A percentile compares a stretch with the other conserved stretches of the same genome.
Evolutionary conservation across 2,329 filamentous ascomycete species (phyloP).

Genomic region (Xylaria sp.): DNA sequence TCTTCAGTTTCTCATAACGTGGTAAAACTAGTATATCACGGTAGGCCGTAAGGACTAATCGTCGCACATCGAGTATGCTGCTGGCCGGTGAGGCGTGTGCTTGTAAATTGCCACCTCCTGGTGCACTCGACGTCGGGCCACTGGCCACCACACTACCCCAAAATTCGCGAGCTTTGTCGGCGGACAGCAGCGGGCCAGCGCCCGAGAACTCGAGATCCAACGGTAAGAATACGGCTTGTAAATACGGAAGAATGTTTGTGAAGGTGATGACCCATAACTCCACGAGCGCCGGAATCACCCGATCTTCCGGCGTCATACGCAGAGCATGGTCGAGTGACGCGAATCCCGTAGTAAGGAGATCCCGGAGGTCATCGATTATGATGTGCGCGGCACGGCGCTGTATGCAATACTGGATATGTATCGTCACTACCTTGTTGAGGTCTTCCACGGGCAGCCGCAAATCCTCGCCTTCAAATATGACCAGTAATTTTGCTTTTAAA

Average conservation of each 20-base stretch:
- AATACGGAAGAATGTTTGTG: slow-evolving; percentile 88
- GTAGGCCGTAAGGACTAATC: slow-evolving; percentile 87
- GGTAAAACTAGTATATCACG: slow-evolving; percentile 89
- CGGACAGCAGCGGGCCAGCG: slow-evolving; percentile 79
- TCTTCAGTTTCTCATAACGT: slow-evolving; percentile 87
- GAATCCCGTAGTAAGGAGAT: slow-evolving; percentile 84
- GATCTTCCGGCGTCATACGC: slow-evolving; percentile 81
- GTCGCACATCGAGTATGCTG: slow-evolving; percentile 81
- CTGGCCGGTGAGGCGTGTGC: slow-evolving; percentile 60
- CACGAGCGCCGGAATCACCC: slow-evolving; percentile 88
- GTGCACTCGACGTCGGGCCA: slow-evolving; percentile 47
- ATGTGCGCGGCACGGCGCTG: slow-evolving; percentile 76
- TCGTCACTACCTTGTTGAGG: slow-evolving; percentile 81
- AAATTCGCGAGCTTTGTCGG: slow-evolving; percentile 86
- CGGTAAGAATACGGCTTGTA: slow-evolving; percentile 94
- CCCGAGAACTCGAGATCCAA: slow-evolving; percentile 94
- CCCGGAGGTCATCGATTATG: slow-evolving; percentile 80
- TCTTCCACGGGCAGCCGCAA: slow-evolving; percentile 84
- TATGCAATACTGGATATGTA: slow-evolving; percentile 82
- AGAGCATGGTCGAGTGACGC: slow-evolving; percentile 86
- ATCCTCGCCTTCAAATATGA: slow-evolving; percentile 85
- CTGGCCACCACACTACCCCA: slow-evolving; percentile 78
- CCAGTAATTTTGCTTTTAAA: slow-evolving; percentile 78
- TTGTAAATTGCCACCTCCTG: slow-evolving; percentile 50
- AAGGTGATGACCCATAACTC: slow-evolving; percentile 96